Evolutionary conservation across 106 monocot species (phyloP), one percentile per base, ranked within the genome.

Genomic region (Apostasia shenzhenica): DNA sequence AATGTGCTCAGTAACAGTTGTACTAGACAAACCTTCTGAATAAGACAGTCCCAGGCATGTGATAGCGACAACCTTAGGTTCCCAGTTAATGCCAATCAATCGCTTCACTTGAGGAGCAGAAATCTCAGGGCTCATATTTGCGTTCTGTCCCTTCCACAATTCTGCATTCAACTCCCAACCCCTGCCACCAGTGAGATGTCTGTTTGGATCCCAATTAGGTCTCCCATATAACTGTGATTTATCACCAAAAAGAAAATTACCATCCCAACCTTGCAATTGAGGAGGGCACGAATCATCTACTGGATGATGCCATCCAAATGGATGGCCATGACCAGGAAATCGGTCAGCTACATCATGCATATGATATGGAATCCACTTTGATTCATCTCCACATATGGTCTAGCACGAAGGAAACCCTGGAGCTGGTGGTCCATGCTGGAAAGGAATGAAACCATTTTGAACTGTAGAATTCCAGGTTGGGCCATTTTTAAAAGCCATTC

Each of bases 381-480:
- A 54, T 66, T 78, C 72, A 88, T 66, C n/a, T 84, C 82, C 78
- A 91, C 84, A 51, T 69, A 61, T 44, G 88, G 84, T 53, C 95
- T 78, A 51, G 90, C 62, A 70, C 81, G 88, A 83, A 72, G 81
- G 90, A 79, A 85, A 92, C 51, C 81, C 83, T 66, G 75, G 61
- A 66, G 74, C 63, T 43, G 81, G 84, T 9, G 87, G 85, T 44
- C 85, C 83, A 59, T 85, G 88, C n/a, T 81, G 93, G 56, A 89
- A 69, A 7, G 86, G 92, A 12, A 87, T 78, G 54, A 89, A 97
- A 47, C 92, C 89, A 81, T 99, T 92, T 66, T 73, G 70, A 59
- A 79, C 77, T 2, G 87, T 85, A 55, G 85, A 70, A 49, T 81
- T 81, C 94, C 92, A 92, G 13, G 67, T 71, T 6, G 78, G 74